These are phyloP conservation scores for Hyphodiscus hymeniophilus DNA, from an alignment of 495 filamentous ascomycete species.

Conservation along the genomic window DNA sequence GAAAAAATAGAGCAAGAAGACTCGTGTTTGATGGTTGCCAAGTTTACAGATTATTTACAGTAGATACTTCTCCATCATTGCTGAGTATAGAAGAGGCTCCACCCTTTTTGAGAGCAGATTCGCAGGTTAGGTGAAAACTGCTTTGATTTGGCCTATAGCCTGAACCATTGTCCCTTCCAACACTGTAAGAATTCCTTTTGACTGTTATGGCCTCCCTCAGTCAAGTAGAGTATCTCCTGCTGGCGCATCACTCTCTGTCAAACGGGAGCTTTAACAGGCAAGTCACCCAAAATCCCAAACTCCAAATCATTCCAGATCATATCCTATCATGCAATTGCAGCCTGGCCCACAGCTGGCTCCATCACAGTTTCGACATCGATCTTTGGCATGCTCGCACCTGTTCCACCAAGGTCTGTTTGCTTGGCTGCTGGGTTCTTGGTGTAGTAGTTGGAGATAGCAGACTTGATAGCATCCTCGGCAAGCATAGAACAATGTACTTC, in stretches of 20 bases:
- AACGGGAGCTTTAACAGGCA: neutral
- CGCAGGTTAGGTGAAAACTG: too few species aligned
- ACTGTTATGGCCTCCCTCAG: too few species aligned
- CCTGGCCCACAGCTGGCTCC: constrained; percentile 17
- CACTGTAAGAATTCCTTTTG: too few species aligned
- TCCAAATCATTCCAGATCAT: constrained; percentile 1
- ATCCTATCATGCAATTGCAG: constrained; percentile 15
- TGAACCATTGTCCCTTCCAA: too few species aligned
- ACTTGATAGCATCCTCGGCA: constrained; percentile 98
- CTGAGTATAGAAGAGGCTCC: too few species aligned
- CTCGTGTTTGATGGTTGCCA: too few species aligned
- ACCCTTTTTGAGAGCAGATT: too few species aligned
- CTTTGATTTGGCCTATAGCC: too few species aligned
- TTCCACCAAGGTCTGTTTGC: constrained; percentile 66
- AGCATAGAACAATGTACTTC: constrained; percentile 97
- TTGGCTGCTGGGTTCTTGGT: constrained; percentile 82
- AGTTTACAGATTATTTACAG: too few species aligned
- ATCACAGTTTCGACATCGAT: constrained; percentile 39
- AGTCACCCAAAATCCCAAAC: neutral
- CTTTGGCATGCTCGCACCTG: constrained; percentile 47
- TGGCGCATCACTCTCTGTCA: neutral
- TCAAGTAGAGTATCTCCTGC: too few species aligned
- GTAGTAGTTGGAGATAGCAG: constrained; percentile 97
- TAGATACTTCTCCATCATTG: too few species aligned
- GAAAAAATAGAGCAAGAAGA: too few species aligned